A percentile compares a stretch with the other conserved stretches of the same genome.
Conservation (phyloP, 2,329 filamentous ascomycete genomes). For the Aureobasidium sp. region DNA sequence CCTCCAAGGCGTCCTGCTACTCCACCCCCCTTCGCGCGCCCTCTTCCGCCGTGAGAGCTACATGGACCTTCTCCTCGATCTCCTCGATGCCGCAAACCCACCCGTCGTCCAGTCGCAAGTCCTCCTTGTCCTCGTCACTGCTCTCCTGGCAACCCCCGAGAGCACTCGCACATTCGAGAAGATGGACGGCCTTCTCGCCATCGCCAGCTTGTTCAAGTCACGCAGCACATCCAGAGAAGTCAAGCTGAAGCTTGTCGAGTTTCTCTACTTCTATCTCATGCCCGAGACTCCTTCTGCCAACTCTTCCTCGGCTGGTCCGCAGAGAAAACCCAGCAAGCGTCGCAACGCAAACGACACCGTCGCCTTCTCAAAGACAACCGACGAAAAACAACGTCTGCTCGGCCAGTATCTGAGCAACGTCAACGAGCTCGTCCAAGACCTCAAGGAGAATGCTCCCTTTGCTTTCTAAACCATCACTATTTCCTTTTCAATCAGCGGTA, state of each 20-base stretch:
- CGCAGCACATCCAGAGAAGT: conserved; percentile 78
- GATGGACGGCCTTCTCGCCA: conserved; percentile 82
- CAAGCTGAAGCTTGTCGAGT: conserved; percentile 93
- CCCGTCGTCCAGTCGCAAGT: conserved; percentile 86
- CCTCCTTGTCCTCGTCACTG: conserved; percentile 80
- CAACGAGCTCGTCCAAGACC: conserved; percentile 70
- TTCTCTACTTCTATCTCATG: conserved; percentile 98
- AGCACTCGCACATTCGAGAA: conserved; percentile 90
- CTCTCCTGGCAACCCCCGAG: conserved; percentile 73
- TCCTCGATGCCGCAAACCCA: conserved; percentile 83
- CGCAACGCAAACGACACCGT: conserved; percentile 1
- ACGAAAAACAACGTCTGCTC: conserved; percentile 74
- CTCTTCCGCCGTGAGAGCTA: conserved; percentile 83
- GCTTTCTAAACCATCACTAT: conserved; percentile 23
- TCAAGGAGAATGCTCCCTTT: conserved; percentile 71
- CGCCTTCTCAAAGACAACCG: conserved; percentile 52
- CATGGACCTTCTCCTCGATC: conserved; percentile 95
- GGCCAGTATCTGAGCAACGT: conserved; percentile 73
- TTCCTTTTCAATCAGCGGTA: not conserved
- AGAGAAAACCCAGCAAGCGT: conserved; percentile 22
- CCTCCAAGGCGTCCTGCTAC: conserved; percentile 76
- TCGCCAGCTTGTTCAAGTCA: conserved; percentile 89
- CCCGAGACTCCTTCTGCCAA: conserved; percentile 56
- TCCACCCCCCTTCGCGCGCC: conserved; percentile 82
- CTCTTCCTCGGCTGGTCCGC: conserved; percentile 21